Evolutionary conservation across 352 stramenopile genomes (phyloP), one percentile per base, ranked within the genome.

Genomic region (Phytophthora fragariaefolia): DNA sequence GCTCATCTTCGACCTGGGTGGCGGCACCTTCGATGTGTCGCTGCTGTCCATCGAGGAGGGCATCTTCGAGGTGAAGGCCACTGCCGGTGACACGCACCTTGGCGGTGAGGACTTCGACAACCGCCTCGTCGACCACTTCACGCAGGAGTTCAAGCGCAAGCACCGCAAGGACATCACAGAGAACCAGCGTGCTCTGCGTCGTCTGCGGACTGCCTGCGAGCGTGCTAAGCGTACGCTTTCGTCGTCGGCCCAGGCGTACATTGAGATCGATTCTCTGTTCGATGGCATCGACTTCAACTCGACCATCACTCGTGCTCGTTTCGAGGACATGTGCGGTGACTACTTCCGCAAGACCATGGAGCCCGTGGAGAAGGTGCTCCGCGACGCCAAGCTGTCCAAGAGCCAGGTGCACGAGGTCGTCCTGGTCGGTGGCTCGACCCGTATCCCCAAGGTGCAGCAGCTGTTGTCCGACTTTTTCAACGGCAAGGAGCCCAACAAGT

Each of bases 51-150:
- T 98, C 64, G 93, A 98, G 47, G 91, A 98, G 42, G 95, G 93
- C 55, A 98, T 98, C 70, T 98, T 99, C 69, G 94, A 98, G 70
- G 96, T 99, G 49, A 97, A 98, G 80, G 93, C 94, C 34, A 99
- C 96, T 6, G 90, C 85, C 36, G 96, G 96, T 68, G 96, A 99
- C 73, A 98, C 94, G 23, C 90, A 98, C 65, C 78, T 98, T 49
- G 92, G 92, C 30, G 93, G n/a, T n/a, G n/a, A n/a, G n/a, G n/a
- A n/a, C n/a, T n/a, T n/a, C n/a, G 92, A 98, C 77, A 97, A 98
- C 73, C 78, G 83, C 30, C 80, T 99, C 27, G 93, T 98, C 23
- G 92, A 98, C 55, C 90, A 97, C 79, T 98, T 97, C 66, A 69
- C 90, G n/a, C 54, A 83, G 46, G 94, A 98, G 76, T 98, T 98